Evolutionary conservation across 805 yeast species (phyloP).

Genomic region (Wickerhamiella galacta): DNA sequence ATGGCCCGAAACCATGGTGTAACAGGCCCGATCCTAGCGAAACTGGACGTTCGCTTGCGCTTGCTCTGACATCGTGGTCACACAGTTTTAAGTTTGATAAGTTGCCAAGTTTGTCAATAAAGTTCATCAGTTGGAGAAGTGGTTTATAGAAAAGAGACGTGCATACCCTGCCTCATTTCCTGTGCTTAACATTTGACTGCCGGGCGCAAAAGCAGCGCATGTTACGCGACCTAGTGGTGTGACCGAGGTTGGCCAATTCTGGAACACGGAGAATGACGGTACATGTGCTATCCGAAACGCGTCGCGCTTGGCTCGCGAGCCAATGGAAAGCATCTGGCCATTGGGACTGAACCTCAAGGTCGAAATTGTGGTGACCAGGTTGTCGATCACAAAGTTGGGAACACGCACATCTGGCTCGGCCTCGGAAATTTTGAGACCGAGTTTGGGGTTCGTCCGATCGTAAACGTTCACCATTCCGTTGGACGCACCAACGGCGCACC

Average conservation of each 20-base stretch:
- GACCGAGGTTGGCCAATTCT: conserved; percentile 94
- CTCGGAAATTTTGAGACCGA: conserved; percentile 16
- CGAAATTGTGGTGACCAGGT: conserved; percentile 67
- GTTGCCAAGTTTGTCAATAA: background rate
- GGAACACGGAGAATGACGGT: conserved; percentile 71
- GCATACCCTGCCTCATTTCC: conserved; percentile 88
- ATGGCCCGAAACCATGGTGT: too few species aligned
- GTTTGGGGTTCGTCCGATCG: conserved; percentile 31
- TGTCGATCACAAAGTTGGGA: conserved; percentile 55
- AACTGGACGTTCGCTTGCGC: too few species aligned
- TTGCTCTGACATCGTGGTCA: background rate
- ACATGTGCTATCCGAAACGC: conserved; percentile 74
- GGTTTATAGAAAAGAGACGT: conserved; percentile 76
- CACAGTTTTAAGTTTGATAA: background rate
- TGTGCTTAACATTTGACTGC: conserved; percentile 64
- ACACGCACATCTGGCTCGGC: conserved; percentile 23
- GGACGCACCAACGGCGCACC: conserved; percentile 77
- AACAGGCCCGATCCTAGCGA: too few species aligned
- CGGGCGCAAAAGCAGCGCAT: conserved; percentile 58
- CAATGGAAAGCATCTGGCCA: conserved; percentile 76
- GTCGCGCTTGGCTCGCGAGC: conserved; percentile 73
- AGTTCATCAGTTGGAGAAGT: conserved; percentile 27
- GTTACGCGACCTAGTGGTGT: conserved; percentile 96
- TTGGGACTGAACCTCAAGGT: conserved; percentile 60
- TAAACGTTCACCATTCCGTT: conserved; percentile 84